A percentile compares a stretch with the other conserved stretches of the same genome.
phyloP scores from a whole-genome alignment of 2,329 filamentous ascomycete genomes.

The Cladophialophora exuberans region DNA sequence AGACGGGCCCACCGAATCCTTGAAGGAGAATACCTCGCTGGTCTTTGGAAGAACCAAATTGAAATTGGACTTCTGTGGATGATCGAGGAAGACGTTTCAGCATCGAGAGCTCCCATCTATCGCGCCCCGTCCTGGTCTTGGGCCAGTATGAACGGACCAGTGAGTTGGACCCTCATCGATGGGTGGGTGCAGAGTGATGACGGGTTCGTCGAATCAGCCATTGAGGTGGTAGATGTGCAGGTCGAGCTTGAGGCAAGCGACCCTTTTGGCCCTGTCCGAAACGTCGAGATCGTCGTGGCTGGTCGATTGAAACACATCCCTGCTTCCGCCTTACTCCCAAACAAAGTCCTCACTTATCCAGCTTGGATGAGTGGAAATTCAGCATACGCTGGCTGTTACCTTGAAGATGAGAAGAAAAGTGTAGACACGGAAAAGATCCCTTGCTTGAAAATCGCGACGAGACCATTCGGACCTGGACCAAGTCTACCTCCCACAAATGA shows the following conservation, averaged over 20 bases:
- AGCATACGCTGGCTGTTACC: conserved; percentile 4
- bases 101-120: neutral
- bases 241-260: conserved; percentile 1
- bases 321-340: neutral
- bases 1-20: neutral
- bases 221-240: neutral
- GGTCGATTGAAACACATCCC: conserved; percentile 1
- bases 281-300: conserved; percentile 4
- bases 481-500: conserved; percentile 17
- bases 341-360: conserved; percentile 9
- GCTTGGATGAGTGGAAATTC: neutral
- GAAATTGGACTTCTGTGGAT: neutral
- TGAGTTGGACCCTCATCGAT: neutral
- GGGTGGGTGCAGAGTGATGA: conserved; percentile 11
- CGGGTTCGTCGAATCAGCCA: conserved; percentile 13
- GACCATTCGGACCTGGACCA: conserved; percentile 10
- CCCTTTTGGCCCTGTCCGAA: conserved; percentile 3
- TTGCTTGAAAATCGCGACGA: conserved; percentile 10
- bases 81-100: neutral
- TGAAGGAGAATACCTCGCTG: neutral
- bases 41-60: neutral
- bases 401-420: conserved; percentile 1
- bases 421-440: neutral
- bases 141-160: neutral
- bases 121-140: neutral